These are phyloP conservation scores for Pythium scleroteichum DNA, from an alignment of 352 stramenopile genomes.

Conservation along the genomic window DNA sequence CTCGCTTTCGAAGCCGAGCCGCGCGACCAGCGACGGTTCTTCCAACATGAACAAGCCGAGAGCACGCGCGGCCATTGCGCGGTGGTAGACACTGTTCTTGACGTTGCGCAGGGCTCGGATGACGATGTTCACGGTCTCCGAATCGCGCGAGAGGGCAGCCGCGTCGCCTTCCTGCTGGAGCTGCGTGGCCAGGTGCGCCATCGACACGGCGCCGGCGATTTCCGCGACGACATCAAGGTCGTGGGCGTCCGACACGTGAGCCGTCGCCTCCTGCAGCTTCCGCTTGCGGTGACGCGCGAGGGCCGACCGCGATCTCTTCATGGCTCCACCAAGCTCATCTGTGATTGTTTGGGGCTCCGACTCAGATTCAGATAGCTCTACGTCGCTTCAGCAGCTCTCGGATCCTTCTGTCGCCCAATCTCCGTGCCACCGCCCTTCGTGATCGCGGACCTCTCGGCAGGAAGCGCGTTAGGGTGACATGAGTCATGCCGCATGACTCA, in stretches of 20 bases:
- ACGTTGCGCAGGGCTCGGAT: constrained; percentile 54
- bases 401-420: constrained; percentile 1
- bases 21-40: constrained; percentile 34
- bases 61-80: constrained; percentile 60
- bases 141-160: neutral
- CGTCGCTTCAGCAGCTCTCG: constrained; percentile 10
- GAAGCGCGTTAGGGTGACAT: neutral
- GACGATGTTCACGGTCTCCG: constrained; percentile 30
- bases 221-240: constrained; percentile 39
- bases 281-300: constrained; percentile 63
- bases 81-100: constrained; percentile 71
- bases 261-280: constrained; percentile 47
- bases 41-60: constrained; percentile 65
- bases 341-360: too few relatives aligned
- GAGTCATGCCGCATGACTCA: too few relatives aligned
- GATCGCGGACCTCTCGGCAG: too few relatives aligned
- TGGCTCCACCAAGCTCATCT: constrained; percentile 2
- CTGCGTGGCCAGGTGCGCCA: neutral
- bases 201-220: constrained; percentile 30
- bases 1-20: constrained; percentile 60
- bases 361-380: constrained; percentile 9
- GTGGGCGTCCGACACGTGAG: constrained; percentile 41
- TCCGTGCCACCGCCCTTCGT: neutral
- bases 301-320: constrained; percentile 48
- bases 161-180: constrained; percentile 6